phyloP scores from a whole-genome alignment of 148 eudicot species.

The Oxyria digyna region DNA sequence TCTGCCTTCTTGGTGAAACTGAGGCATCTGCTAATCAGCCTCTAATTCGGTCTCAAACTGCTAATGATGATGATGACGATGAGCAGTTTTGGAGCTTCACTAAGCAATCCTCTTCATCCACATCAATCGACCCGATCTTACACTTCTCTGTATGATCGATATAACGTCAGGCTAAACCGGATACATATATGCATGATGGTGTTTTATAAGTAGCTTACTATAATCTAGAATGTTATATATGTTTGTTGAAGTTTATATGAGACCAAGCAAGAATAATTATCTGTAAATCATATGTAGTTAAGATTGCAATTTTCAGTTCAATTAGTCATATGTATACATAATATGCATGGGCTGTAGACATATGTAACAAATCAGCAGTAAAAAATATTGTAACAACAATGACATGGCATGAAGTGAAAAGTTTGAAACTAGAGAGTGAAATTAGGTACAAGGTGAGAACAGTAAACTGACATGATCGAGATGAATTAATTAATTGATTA shows the following conservation, averaged over 20 bases:
- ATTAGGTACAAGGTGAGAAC: neutral
- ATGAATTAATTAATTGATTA: too few relatives aligned
- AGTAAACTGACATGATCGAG: too few relatives aligned
- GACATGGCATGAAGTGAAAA: neutral
- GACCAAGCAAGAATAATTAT: conserved; percentile 2
- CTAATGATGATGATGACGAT: neutral
- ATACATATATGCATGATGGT: neutral
- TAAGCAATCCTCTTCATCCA: conserved; percentile 1
- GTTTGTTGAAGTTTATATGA: neutral
- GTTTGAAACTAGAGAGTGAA: neutral
- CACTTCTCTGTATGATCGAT: conserved; percentile 3
- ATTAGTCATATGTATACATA: too few relatives aligned
- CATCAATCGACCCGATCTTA: neutral
- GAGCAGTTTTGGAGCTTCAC: conserved; percentile 6
- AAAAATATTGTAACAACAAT: neutral
- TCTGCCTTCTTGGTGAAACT: neutral
- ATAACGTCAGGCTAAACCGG: neutral
- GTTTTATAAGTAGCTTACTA: neutral
- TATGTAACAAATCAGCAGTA: neutral
- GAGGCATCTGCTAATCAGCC: neutral
- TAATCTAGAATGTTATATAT: neutral
- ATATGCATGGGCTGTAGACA: neutral
- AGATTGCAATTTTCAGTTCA: conserved; percentile 7
- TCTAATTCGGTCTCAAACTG: too few relatives aligned
- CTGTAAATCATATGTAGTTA: conserved; percentile 6